Percentiles rank a stretch among this genome's conserved stretches.
phyloP scores from a whole-genome alignment of 495 filamentous ascomycete genomes.

The Aspergillus hancockii region DNA sequence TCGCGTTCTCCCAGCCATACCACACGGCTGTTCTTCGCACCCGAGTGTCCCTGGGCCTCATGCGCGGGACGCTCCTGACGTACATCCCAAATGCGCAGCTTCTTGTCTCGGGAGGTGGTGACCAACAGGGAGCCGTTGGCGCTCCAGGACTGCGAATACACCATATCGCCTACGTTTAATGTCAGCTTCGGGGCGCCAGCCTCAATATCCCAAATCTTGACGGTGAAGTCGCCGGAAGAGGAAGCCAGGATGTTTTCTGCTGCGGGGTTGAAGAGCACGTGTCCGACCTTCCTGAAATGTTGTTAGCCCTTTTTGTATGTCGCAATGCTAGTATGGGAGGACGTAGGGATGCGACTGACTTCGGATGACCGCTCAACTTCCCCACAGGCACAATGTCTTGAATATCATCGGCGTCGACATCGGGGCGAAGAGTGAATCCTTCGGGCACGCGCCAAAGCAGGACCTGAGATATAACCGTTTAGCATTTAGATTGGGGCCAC shows the following conservation, averaged over 20 bases:
- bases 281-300: constrained; percentile 78
- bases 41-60: constrained; percentile 81
- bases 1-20: constrained; percentile 97
- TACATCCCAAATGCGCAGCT: constrained; percentile 94
- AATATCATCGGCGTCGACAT: constrained; percentile 72
- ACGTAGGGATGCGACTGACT: constrained; percentile 31
- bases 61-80: constrained; percentile 86
- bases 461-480: constrained; percentile 46
- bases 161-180: constrained; percentile 83
- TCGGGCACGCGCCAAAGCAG: constrained; percentile 96
- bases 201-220: constrained; percentile 95
- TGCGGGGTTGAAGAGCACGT: constrained; percentile 95
- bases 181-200: constrained; percentile 70
- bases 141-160: constrained; percentile 95
- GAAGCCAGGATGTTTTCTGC: constrained; percentile 96
- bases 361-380: constrained; percentile 69
- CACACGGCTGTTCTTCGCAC: constrained; percentile 93
- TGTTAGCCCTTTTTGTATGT: constrained; percentile 19
- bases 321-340: background rate
- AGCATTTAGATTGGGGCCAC: background rate
- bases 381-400: constrained; percentile 76
- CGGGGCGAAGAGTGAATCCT: constrained; percentile 77
- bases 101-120: constrained; percentile 97
- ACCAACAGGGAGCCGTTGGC: constrained; percentile 85
- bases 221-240: constrained; percentile 89